phyloP scores from a whole-genome alignment of 495 filamentous ascomycete species.

The Pyrenula aspistea region DNA sequence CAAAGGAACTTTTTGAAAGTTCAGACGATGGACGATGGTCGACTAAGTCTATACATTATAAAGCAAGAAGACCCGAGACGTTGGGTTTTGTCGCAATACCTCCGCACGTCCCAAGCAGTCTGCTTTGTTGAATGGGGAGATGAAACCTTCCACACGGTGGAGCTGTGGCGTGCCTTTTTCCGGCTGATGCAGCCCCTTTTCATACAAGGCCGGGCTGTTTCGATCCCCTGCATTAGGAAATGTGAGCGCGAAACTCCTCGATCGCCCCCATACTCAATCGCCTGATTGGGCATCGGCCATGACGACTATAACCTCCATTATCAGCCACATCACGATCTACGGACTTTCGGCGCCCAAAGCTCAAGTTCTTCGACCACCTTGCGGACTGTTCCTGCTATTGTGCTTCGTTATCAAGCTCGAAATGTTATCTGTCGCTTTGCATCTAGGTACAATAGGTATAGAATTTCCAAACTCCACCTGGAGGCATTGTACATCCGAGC shows the following conservation, averaged over 20 bases:
- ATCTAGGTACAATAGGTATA: no score
- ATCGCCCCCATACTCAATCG: neutral
- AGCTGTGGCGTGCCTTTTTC: neutral
- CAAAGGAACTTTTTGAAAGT: no score
- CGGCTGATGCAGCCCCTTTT: neutral
- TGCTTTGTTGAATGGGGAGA: neutral
- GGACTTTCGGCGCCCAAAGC: neutral
- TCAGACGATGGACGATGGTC: no score
- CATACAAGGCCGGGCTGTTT: neutral
- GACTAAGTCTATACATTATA: no score
- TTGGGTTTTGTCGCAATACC: neutral
- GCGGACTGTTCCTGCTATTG: neutral
- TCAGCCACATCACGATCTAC: neutral
- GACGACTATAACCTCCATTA: neutral
- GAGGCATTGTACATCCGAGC: no score
- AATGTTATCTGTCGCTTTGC: no score
- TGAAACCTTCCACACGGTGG: neutral
- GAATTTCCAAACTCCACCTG: no score
- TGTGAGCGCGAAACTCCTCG: neutral
- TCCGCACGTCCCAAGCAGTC: neutral
- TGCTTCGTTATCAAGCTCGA: no score
- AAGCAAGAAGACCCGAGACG: neutral
- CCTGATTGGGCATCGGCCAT: neutral
- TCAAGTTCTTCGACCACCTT: neutral
- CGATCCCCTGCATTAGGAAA: neutral